phyloP scores from a whole-genome alignment of 306 rosid genomes.

The Inga leiocalycina region DNA sequence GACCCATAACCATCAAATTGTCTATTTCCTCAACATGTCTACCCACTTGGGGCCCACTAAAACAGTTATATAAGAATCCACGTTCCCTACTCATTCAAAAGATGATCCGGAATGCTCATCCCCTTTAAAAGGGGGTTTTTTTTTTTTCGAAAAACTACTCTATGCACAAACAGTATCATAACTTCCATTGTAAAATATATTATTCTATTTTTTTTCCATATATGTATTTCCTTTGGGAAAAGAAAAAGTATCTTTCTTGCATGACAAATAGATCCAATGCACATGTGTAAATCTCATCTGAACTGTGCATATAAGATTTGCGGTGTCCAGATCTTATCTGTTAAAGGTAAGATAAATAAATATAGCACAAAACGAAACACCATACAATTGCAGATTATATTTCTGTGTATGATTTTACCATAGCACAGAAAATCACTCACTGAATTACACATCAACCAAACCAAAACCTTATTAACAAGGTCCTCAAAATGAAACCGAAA shows the following conservation, averaged over 20 bases:
- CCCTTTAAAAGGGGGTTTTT: too few species aligned
- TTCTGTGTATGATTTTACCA: not conserved
- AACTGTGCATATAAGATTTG: not conserved
- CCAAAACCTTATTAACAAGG: not conserved
- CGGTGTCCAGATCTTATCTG: not conserved
- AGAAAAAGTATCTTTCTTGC: too few species aligned
- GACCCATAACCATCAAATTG: not conserved
- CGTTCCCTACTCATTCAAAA: too few species aligned
- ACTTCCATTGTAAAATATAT: not conserved
- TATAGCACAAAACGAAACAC: not conserved
- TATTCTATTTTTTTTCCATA: too few species aligned
- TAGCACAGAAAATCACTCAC: conserved; percentile 10
- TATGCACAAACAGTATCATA: not conserved
- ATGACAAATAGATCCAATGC: not conserved
- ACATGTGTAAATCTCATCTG: not conserved
- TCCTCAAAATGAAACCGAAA: not conserved
- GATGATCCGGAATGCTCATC: too few species aligned
- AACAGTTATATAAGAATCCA: not conserved
- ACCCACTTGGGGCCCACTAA: not conserved
- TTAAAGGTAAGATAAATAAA: too few species aligned
- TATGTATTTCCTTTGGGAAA: too few species aligned
- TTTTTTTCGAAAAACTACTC: too few species aligned
- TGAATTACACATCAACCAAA: not conserved
- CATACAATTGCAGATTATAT: conserved; percentile 3
- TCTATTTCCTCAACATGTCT: not conserved